Evolutionary conservation across 1,139 yeast genomes (phyloP).

Genomic region (Diutina catenulata): DNA sequence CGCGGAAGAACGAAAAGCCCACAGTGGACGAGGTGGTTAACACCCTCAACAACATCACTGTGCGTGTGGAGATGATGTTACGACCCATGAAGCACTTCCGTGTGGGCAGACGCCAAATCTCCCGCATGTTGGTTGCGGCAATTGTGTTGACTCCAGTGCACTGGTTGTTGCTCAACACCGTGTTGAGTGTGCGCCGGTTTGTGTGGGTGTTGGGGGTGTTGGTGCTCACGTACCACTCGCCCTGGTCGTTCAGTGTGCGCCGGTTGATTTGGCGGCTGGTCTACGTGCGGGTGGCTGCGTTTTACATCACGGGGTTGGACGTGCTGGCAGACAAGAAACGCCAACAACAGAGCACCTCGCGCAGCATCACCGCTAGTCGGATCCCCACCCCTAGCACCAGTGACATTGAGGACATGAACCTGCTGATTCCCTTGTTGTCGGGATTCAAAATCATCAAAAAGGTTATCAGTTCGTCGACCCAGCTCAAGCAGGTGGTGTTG

Average conservation of each 20-base stretch:
- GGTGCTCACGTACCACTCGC: constrained; percentile 37
- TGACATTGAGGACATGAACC: constrained; percentile 14
- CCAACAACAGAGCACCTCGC: constrained; percentile 11
- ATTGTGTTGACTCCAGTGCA: constrained; percentile 37
- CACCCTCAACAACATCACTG: constrained; percentile 37
- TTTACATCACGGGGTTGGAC: constrained; percentile 36
- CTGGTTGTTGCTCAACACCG: constrained; percentile 20
- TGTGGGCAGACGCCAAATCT: constrained; percentile 12
- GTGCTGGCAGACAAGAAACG: constrained; percentile 15
- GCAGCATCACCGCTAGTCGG: constrained; percentile 11
- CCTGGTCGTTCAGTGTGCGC: constrained; percentile 40
- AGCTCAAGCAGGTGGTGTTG: constrained; percentile 32
- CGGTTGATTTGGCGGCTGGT: constrained; percentile 44
- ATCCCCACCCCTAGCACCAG: constrained; percentile 17
- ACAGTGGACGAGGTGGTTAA: constrained; percentile 46
- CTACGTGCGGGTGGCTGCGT: constrained; percentile 28
- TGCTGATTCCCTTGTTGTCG: constrained; percentile 16
- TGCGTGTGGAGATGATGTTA: constrained; percentile 32
- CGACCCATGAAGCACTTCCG: constrained; percentile 18
- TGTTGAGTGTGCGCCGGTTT: constrained; percentile 25
- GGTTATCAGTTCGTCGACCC: constrained; percentile 28
- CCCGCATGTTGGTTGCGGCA: constrained; percentile 19
- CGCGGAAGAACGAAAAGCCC: constrained; percentile 33
- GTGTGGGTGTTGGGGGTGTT: constrained; percentile 28
- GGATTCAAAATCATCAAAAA: constrained; percentile 33